Conservation (phyloP, 108 stramenopile species). For the Ochromonas danica region DNA sequence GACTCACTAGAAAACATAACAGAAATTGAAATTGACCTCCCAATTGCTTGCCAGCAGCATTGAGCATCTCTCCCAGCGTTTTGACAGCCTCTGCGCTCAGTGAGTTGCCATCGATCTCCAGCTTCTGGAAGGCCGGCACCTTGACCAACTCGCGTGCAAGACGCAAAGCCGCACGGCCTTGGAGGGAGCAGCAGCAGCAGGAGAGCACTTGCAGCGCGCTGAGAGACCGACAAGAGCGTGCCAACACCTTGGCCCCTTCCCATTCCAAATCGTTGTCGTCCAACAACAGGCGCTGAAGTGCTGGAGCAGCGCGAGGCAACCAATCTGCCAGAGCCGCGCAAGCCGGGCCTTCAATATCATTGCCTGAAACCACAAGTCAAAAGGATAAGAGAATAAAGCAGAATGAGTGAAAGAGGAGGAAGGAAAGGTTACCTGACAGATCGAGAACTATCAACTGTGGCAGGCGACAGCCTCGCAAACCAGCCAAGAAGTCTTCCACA, state of each 20-base stretch:
- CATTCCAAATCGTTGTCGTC: slow-evolving; percentile 3
- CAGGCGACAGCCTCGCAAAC: background rate
- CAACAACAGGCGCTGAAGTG: background rate
- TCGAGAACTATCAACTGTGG: background rate
- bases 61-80: background rate
- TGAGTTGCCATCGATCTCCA: slow-evolving; percentile 6
- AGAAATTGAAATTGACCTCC: slow-evolving; percentile 9
- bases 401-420: background rate
- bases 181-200: background rate
- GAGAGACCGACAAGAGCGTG: background rate
- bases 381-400: background rate
- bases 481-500: background rate
- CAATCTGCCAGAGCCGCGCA: background rate
- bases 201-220: background rate
- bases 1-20: background rate
- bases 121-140: background rate
- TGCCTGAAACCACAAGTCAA: background rate
- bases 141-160: background rate
- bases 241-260: background rate
- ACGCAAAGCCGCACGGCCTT: background rate
- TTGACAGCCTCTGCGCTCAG: background rate
- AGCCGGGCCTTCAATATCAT: background rate
- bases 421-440: background rate
- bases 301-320: background rate
- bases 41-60: slow-evolving; percentile 6